These are phyloP conservation scores for Phialophora tarda DNA, from an alignment of 2,329 filamentous ascomycete species.

Conservation along the genomic window DNA sequence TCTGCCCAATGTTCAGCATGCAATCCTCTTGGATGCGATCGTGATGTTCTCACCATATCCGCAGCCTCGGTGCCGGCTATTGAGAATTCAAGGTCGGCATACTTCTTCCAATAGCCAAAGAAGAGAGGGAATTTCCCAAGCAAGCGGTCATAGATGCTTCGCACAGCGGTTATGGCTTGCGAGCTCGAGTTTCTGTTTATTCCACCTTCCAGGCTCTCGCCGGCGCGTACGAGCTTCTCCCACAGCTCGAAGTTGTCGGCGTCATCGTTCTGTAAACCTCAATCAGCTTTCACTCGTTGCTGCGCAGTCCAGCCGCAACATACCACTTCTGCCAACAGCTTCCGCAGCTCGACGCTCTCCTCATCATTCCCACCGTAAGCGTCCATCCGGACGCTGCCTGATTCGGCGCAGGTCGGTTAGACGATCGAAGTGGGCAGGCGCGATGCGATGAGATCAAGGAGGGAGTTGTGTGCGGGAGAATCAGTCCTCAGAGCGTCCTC, in stretches of 20 bases:
- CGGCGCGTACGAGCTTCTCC: slow-evolving; percentile 87
- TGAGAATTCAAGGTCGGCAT: slow-evolving; percentile 95
- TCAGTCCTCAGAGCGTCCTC: background rate
- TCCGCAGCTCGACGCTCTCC: slow-evolving; percentile 81
- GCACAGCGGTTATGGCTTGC: slow-evolving; percentile 83
- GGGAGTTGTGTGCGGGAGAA: background rate
- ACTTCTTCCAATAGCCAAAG: slow-evolving; percentile 99
- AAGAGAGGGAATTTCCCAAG: slow-evolving; percentile 92
- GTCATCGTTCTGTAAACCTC: slow-evolving; percentile 61
- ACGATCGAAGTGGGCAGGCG: background rate
- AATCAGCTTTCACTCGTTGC: background rate
- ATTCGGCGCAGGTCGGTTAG: slow-evolving; percentile 8
- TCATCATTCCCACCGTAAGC: slow-evolving; percentile 76
- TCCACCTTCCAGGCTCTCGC: slow-evolving; percentile 85
- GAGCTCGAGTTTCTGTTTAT: slow-evolving; percentile 96
- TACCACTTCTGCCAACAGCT: slow-evolving; percentile 78
- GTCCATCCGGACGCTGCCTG: slow-evolving; percentile 46
- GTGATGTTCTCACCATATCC: slow-evolving; percentile 75
- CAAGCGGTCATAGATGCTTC: slow-evolving; percentile 89
- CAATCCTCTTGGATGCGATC: slow-evolving; percentile 12
- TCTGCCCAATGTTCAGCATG: slow-evolving; percentile 56
- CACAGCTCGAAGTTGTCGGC: slow-evolving; percentile 92
- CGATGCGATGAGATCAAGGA: background rate
- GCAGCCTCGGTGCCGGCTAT: slow-evolving; percentile 96
- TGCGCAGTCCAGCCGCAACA: slow-evolving; percentile 45